phyloP scores from a whole-genome alignment of 129 eudicot genomes.

The Flaveria sonorensis region DNA sequence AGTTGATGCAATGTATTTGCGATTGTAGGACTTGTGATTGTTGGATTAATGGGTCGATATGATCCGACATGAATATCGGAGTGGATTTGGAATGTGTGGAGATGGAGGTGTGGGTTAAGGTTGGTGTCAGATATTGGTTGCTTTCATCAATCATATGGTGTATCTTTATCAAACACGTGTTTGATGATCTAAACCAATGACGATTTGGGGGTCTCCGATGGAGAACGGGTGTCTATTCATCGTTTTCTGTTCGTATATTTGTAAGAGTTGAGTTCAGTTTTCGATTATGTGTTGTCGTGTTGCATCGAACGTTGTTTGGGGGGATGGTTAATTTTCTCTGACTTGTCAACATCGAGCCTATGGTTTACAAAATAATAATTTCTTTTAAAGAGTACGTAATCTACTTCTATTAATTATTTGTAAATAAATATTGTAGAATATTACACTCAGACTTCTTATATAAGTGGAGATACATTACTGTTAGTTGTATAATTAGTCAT shows the following conservation, averaged over 20 bases:
- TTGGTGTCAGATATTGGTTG: background rate
- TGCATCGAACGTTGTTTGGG: no score
- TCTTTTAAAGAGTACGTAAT: no score
- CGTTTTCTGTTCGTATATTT: background rate
- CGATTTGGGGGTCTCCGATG: background rate
- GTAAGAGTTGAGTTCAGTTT: background rate
- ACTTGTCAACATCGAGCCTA: no score
- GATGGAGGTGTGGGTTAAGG: background rate
- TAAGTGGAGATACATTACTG: no score
- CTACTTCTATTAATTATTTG: no score
- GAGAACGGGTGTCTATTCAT: background rate
- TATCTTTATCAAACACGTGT: conserved; percentile 3
- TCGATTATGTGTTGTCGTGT: no score
- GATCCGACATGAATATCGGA: background rate
- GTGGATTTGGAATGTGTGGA: background rate
- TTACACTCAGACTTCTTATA: no score
- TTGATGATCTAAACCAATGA: background rate
- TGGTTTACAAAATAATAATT: no score
- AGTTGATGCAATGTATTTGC: background rate
- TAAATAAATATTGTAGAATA: no score
- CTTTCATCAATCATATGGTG: background rate
- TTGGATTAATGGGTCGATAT: background rate
- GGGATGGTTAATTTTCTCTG: no score
- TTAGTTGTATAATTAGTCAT: no score
- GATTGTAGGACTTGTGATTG: background rate